These are phyloP conservation scores for Triticum turgidum DNA, from an alignment of 176 grass and related monocot genomes.

Conservation along the genomic window DNA sequence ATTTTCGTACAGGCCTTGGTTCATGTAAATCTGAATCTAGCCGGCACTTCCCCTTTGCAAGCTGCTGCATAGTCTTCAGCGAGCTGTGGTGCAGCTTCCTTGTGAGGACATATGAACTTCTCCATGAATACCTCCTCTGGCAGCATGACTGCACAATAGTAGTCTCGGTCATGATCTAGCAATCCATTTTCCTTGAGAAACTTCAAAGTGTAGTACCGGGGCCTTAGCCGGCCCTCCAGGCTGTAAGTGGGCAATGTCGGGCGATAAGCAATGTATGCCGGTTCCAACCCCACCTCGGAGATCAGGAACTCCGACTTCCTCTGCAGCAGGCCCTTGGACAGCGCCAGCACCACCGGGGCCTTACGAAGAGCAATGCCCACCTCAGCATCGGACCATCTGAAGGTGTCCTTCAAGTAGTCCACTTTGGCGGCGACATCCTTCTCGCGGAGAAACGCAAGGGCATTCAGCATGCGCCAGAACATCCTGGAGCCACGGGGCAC, in stretches of 20 bases:
- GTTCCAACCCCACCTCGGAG: not conserved
- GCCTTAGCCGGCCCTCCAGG: not conserved
- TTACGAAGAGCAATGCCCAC: not conserved
- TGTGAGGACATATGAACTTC: not conserved
- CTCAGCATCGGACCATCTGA: not conserved
- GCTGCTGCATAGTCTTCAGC: not conserved
- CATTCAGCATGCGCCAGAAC: not conserved
- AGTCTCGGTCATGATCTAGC: not conserved
- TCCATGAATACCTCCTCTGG: not conserved
- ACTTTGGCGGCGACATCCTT: not conserved
- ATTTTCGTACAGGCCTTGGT: not conserved
- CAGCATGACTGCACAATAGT: not conserved
- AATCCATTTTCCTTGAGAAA: not conserved
- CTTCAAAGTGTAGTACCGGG: not conserved
- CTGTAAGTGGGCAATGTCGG: not conserved
- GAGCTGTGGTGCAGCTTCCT: not conserved
- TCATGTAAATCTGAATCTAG: not conserved
- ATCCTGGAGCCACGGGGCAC: not conserved
- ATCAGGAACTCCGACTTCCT: not conserved
- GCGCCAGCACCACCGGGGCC: not conserved
- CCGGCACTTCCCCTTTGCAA: not conserved
- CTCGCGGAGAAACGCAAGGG: not conserved
- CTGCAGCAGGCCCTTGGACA: not conserved
- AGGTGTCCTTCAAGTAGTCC: not conserved
- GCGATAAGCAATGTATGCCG: not conserved